A percentile compares a stretch with the other conserved stretches of the same genome.
Conservation (phyloP, 371 early-diverging fungal species). For the Lichtheimia ramosa region DNA sequence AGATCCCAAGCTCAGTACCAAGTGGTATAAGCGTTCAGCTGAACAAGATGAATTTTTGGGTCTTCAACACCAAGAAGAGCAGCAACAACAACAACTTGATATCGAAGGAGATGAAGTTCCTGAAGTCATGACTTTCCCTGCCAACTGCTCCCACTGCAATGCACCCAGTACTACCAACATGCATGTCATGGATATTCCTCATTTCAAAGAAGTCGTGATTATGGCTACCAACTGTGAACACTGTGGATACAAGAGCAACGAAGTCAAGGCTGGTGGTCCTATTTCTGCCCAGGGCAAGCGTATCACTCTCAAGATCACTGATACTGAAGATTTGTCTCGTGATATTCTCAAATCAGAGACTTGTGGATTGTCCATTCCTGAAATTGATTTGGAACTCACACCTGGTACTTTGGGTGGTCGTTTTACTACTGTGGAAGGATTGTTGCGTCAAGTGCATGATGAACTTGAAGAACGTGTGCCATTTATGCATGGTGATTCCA, state of each 20-base stretch:
- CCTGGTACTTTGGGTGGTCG: conserved; percentile 95
- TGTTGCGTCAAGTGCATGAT: conserved; percentile 85
- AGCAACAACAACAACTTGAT: conserved; percentile 12
- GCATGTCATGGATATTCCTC: conserved; percentile 90
- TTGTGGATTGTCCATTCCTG: conserved; percentile 88
- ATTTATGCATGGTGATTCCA: conserved; percentile 79
- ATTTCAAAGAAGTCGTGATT: conserved; percentile 94
- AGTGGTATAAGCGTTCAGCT: conserved; percentile 69
- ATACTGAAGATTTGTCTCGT: conserved; percentile 85
- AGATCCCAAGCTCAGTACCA: conserved; percentile 77
- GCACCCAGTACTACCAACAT: conserved; percentile 86
- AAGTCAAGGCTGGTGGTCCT: conserved; percentile 94
- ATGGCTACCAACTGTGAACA: conserved; percentile 93
- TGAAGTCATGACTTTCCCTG: conserved; percentile 77
- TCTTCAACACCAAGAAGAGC: conserved; percentile 53
- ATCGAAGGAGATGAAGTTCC: conserved; percentile 59
- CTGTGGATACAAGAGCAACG: conserved; percentile 95
- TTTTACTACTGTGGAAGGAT: conserved; percentile 95
- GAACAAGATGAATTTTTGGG: conserved; percentile 84
- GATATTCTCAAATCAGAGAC: conserved; percentile 96
- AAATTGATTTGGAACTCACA: conserved; percentile 80
- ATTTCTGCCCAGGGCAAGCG: conserved; percentile 78
- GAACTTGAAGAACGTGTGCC: conserved; percentile 76
- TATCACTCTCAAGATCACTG: conserved; percentile 79
- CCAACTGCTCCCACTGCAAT: conserved; percentile 87